Percentiles rank a stretch among this genome's conserved stretches.
These are phyloP conservation scores for Linnemannia zychae DNA, from an alignment of 192 early-diverging fungal species.

Conservation along the genomic window DNA sequence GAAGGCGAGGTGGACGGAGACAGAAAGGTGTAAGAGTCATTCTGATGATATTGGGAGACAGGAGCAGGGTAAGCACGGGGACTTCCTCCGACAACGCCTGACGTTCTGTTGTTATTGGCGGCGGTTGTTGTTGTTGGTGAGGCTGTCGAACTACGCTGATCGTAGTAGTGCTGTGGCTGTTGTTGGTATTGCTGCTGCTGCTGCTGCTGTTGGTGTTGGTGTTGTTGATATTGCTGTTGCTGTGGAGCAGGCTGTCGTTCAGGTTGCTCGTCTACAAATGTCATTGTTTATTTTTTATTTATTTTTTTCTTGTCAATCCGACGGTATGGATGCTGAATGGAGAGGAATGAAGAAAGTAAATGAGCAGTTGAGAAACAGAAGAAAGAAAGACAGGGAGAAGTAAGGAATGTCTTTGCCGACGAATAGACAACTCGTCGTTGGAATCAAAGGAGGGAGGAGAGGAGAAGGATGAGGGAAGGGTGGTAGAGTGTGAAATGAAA, in stretches of 20 bases:
- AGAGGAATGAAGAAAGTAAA: background rate
- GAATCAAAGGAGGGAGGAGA: background rate
- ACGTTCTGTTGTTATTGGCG: background rate
- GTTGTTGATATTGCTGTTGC: background rate
- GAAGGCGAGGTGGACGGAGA: background rate
- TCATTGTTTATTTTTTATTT: background rate
- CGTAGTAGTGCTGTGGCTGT: background rate
- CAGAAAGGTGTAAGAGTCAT: background rate
- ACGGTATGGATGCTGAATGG: too few relatives aligned
- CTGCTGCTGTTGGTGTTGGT: background rate
- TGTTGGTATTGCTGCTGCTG: background rate
- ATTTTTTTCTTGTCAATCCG: background rate
- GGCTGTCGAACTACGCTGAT: background rate
- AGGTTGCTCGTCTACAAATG: constrained; percentile 1
- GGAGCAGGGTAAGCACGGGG: background rate
- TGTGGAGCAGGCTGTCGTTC: background rate
- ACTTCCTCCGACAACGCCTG: background rate
- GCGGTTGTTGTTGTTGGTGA: background rate
- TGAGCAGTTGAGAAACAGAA: background rate
- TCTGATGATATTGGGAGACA: background rate
- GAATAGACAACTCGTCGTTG: background rate
- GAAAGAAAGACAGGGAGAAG: background rate
- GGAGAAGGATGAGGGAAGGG: background rate
- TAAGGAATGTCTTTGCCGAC: background rate
- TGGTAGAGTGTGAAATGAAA: background rate